Conservation (phyloP, 352 stramenopile genomes). For the Pythium chondricola region DNA sequence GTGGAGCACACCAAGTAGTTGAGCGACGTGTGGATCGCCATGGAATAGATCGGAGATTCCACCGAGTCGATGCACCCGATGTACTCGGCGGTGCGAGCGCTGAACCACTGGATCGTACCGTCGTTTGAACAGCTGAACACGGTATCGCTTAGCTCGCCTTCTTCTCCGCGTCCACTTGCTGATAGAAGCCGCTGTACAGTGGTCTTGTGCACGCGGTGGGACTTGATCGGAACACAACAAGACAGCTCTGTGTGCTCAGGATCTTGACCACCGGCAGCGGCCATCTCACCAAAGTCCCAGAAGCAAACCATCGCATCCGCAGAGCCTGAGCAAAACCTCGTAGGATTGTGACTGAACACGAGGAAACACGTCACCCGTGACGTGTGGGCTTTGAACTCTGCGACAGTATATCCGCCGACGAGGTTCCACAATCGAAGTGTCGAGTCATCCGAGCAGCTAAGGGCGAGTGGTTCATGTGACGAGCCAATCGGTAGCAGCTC, state of each 20-base stretch:
- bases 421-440: slow-evolving; percentile 54
- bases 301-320: slow-evolving; percentile 55
- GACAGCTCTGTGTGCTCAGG: not conserved
- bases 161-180: not conserved
- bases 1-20: slow-evolving; percentile 53
- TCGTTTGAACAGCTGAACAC: slow-evolving; percentile 70
- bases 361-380: slow-evolving; percentile 52
- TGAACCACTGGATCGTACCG: slow-evolving; percentile 66
- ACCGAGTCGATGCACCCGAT: slow-evolving; percentile 38
- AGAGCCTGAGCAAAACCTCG: slow-evolving; percentile 41
- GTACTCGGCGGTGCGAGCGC: slow-evolving; percentile 30
- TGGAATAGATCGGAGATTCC: slow-evolving; percentile 48
- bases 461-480: slow-evolving; percentile 17
- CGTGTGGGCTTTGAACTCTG: slow-evolving; percentile 33
- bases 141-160: slow-evolving; percentile 7
- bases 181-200: slow-evolving; percentile 49
- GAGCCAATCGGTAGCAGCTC: slow-evolving; percentile 14
- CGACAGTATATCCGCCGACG: slow-evolving; percentile 31
- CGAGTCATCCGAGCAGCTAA: slow-evolving; percentile 59
- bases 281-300: slow-evolving; percentile 24
- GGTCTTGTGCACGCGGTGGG: slow-evolving; percentile 35
- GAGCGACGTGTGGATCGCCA: slow-evolving; percentile 19
- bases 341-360: not conserved
- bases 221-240: not conserved
- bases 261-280: not conserved